Conservation (phyloP, 371 early-diverging fungal genomes). For the Conidiobolus incongruus region DNA sequence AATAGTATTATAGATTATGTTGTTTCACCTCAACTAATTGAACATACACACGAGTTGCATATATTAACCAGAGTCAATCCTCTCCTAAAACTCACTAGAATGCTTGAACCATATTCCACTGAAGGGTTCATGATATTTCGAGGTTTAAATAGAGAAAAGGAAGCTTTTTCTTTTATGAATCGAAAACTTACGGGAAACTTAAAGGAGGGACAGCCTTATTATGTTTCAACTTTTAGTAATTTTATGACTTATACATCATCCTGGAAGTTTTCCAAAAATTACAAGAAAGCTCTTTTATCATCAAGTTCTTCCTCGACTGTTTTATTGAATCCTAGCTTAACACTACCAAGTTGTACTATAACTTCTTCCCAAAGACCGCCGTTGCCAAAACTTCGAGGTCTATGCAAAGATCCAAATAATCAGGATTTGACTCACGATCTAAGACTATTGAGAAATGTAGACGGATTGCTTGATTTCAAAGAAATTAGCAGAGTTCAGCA, state of each 20-base stretch:
- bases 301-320: neutral
- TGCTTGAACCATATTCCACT: neutral
- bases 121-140: conserved; percentile 4
- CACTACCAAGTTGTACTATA: too few relatives aligned
- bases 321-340: neutral
- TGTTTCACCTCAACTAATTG: conserved; percentile 1
- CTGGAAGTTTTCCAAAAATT: neutral
- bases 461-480: conserved; percentile 1
- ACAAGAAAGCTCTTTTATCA: neutral
- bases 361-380: too few relatives aligned
- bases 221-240: neutral
- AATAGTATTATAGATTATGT: neutral
- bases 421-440: neutral
- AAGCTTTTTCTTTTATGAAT: too few relatives aligned
- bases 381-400: too few relatives aligned
- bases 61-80: neutral
- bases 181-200: neutral
- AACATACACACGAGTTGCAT: conserved; percentile 2
- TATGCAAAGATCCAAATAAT: neutral
- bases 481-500: neutral
- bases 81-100: neutral
- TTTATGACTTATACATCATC: neutral
- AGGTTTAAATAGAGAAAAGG: neutral
- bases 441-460: neutral
- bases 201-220: neutral